A percentile compares a stretch with the other conserved stretches of the same genome.
Conservation (phyloP, 192 early-diverging fungal species). For the Podila horticola region DNA sequence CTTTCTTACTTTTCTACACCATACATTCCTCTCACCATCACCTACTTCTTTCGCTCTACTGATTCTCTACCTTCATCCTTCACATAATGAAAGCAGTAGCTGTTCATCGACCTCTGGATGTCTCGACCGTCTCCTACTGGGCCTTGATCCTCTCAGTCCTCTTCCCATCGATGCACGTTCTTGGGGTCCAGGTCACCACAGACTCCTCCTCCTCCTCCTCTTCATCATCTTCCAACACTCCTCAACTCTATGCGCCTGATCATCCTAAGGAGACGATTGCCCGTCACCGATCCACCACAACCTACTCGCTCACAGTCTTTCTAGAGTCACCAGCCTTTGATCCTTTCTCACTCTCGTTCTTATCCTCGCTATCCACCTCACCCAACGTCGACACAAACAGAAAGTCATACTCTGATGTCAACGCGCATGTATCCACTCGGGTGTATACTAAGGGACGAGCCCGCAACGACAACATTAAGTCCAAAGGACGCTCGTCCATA, state of each 20-base stretch:
- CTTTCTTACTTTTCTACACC: not conserved
- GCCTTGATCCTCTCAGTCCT: conserved; percentile 42
- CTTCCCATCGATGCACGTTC: conserved; percentile 38
- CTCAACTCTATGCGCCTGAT: too few relatives aligned
- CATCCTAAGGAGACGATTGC: not conserved
- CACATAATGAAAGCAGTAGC: not conserved
- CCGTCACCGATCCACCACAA: conserved; percentile 1
- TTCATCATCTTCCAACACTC: not conserved
- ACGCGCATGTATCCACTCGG: not conserved
- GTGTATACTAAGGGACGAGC: not conserved
- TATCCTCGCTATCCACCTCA: not conserved
- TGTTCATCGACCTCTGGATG: conserved; percentile 15
- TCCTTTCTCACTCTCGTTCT: conserved; percentile 12
- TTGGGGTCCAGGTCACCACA: conserved; percentile 16
- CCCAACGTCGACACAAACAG: not conserved
- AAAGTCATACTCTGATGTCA: not conserved
- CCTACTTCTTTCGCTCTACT: not conserved
- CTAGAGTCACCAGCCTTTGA: conserved; percentile 13
- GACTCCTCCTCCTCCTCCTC: not conserved
- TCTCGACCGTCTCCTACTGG: conserved; percentile 44
- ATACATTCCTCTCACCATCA: not conserved
- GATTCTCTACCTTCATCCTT: too few relatives aligned
- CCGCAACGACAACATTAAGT: not conserved
- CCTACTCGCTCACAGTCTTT: conserved; percentile 21
- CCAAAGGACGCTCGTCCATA: not conserved